phyloP scores from a whole-genome alignment of 2,329 filamentous ascomycete species.

The Clarireedia sp. region DNA sequence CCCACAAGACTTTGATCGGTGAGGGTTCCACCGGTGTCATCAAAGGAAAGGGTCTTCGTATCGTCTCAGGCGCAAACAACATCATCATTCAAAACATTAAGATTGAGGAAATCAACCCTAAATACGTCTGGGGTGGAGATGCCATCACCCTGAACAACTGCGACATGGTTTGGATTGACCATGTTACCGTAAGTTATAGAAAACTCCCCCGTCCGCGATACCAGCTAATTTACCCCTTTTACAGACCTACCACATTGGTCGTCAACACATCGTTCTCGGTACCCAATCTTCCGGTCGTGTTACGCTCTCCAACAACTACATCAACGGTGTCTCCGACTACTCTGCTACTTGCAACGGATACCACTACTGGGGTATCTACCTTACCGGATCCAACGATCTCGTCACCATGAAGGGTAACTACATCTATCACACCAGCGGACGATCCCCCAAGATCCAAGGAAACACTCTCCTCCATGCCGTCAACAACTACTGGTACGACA shows the following conservation, averaged over 20 bases:
- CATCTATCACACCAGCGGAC: constrained; percentile 37
- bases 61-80: constrained; percentile 24
- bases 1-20: constrained; percentile 27
- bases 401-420: constrained; percentile 38
- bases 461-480: constrained; percentile 34
- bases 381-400: constrained; percentile 33
- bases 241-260: constrained; percentile 29
- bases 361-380: constrained; percentile 40
- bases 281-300: constrained; percentile 31
- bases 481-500: constrained; percentile 38
- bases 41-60: constrained; percentile 24
- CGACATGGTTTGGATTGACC: constrained; percentile 33
- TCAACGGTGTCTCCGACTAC: constrained; percentile 36
- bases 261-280: constrained; percentile 36
- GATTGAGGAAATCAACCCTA: constrained; percentile 29
- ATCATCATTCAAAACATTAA: constrained; percentile 25
- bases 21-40: constrained; percentile 25
- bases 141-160: constrained; percentile 30
- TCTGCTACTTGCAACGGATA: constrained; percentile 38
- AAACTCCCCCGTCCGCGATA: no score
- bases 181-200: constrained; percentile 23
- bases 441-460: constrained; percentile 35
- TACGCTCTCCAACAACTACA: constrained; percentile 40
- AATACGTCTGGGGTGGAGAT: constrained; percentile 34
- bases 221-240: no score